Conservation (phyloP, 768 basidiomycete species). For the Termitomyces sp. region DNA sequence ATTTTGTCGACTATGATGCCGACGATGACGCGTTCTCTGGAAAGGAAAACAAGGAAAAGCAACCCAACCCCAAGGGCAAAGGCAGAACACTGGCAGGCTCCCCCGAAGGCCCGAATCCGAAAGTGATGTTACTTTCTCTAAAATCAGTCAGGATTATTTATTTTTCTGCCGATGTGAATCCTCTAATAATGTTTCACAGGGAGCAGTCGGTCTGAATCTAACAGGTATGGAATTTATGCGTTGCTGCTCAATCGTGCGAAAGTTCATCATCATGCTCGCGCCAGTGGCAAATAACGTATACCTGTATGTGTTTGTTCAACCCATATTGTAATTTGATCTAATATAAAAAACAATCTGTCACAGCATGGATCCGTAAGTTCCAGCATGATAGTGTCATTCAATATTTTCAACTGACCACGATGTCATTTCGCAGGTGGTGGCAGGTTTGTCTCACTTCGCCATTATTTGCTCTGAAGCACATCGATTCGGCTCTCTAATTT, state of each 20-base stretch:
- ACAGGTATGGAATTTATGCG: slow-evolving; percentile 37
- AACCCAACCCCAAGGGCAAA: slow-evolving; percentile 31
- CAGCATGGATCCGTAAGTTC: slow-evolving; percentile 80
- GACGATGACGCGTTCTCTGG: slow-evolving; percentile 16
- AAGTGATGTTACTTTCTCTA: slow-evolving; percentile 82
- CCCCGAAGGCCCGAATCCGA: slow-evolving; percentile 41
- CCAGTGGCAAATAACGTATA: slow-evolving; percentile 80
- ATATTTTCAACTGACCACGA: background rate
- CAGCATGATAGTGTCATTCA: background rate
- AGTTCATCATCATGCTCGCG: background rate
- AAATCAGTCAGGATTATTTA: slow-evolving; percentile 45
- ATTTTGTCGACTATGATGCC: slow-evolving; percentile 24
- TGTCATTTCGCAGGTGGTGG: slow-evolving; percentile 59
- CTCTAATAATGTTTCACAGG: slow-evolving; percentile 26
- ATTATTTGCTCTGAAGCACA: background rate
- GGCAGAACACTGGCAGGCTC: slow-evolving; percentile 20
- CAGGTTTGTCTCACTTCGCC: slow-evolving; percentile 34
- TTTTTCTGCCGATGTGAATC: background rate
- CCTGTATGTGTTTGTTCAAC: slow-evolving; percentile 35
- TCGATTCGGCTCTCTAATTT: slow-evolving; percentile 3
- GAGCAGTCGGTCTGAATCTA: slow-evolving; percentile 82
- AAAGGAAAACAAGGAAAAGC: slow-evolving; percentile 12
- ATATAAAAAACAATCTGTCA: background rate
- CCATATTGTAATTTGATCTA: background rate
- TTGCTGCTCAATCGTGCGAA: background rate